Evolutionary conservation across 208 protist genomes (phyloP).

Genomic region (Crithidia mellificae): DNA sequence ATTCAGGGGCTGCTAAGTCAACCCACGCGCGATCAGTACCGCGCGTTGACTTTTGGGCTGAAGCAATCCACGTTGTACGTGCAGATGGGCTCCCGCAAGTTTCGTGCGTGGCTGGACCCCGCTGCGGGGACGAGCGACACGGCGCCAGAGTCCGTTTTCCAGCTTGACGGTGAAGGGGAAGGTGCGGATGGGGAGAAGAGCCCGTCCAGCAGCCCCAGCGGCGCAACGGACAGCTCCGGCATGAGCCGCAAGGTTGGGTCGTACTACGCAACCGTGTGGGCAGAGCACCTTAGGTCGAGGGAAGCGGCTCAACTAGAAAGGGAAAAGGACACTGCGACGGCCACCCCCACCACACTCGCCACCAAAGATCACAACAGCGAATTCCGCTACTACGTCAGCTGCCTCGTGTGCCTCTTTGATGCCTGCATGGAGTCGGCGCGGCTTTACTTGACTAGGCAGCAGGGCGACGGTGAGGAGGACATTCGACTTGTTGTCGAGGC

Average conservation of each 20-base stretch:
- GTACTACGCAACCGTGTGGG: slow-evolving; percentile 30
- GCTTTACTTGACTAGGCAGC: slow-evolving; percentile 37
- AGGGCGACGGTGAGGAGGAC: slow-evolving; percentile 57
- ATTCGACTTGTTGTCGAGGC: slow-evolving; percentile 47
- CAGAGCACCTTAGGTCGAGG: background rate
- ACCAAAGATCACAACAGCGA: slow-evolving; percentile 19
- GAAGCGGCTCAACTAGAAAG: no score
- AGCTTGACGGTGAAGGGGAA: background rate
- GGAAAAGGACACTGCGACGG: background rate
- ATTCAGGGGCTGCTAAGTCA: slow-evolving; percentile 48
- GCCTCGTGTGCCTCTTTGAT: slow-evolving; percentile 44
- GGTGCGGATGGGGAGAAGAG: background rate
- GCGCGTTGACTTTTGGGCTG: slow-evolving; percentile 59
- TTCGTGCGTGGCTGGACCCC: slow-evolving; percentile 10
- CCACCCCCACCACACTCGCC: background rate
- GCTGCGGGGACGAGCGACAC: background rate
- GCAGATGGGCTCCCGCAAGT: slow-evolving; percentile 42
- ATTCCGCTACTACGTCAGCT: slow-evolving; percentile 33
- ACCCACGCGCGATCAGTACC: slow-evolving; percentile 58
- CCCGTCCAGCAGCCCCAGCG: background rate
- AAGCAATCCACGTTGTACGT: slow-evolving; percentile 74
- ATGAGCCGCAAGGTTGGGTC: slow-evolving; percentile 12
- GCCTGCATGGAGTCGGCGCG: slow-evolving; percentile 41
- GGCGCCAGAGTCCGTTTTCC: background rate
- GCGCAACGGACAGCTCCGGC: background rate